phyloP scores from a whole-genome alignment of 2,329 filamentous ascomycete genomes.

The Chaetothyriales sp. region DNA sequence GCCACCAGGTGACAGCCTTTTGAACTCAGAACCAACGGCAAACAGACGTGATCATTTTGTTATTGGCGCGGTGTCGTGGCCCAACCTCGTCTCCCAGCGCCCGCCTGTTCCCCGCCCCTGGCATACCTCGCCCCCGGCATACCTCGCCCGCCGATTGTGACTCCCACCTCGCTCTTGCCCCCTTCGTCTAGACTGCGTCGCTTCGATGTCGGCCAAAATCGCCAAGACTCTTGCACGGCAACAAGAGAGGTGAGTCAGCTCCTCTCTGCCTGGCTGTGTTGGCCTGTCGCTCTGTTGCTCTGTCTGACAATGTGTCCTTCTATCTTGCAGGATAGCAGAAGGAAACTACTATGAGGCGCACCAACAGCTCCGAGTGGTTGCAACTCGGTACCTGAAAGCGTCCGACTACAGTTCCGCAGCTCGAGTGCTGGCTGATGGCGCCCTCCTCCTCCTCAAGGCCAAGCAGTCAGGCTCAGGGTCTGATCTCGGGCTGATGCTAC shows the following conservation, averaged over 20 bases:
- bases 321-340: conserved; percentile 54
- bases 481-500: conserved; percentile 69
- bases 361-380: conserved; percentile 92
- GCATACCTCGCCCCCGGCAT: too few relatives aligned
- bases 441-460: conserved; percentile 71
- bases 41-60: too few relatives aligned
- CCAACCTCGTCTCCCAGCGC: background rate
- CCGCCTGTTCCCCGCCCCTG: background rate
- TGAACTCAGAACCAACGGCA: background rate
- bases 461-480: conserved; percentile 89
- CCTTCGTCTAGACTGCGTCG: background rate
- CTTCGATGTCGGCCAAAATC: conserved; percentile 38
- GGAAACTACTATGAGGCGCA: conserved; percentile 96
- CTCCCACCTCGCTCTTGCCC: background rate
- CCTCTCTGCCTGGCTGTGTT: background rate
- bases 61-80: background rate
- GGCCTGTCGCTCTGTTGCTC: background rate
- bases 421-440: conserved; percentile 72
- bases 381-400: conserved; percentile 75
- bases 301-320: conserved; percentile 11
- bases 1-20: background rate
- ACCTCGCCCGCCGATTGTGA: background rate
- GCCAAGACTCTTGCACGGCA: conserved; percentile 60
- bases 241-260: conserved; percentile 53
- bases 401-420: conserved; percentile 65